Conservation (phyloP, 2,329 filamentous ascomycete species). For the Paramyrothecium roridum region DNA sequence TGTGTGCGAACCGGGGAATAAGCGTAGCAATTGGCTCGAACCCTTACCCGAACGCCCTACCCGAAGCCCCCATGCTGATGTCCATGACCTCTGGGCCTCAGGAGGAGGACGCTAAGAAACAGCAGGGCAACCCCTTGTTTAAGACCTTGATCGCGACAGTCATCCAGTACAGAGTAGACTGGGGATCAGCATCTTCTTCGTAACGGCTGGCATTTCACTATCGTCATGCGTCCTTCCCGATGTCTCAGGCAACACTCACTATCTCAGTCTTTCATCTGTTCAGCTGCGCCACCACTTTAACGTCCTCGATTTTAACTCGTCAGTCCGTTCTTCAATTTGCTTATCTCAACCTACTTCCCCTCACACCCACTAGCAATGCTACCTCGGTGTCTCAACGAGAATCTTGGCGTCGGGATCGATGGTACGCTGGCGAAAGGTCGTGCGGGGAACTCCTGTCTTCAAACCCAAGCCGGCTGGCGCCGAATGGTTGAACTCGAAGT, state of each 20-base stretch:
- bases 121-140: no score
- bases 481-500: neutral
- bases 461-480: neutral
- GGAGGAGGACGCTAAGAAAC: no score
- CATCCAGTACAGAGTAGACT: no score
- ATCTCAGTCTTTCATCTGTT: neutral
- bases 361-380: neutral
- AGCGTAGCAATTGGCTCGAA: no score
- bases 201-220: neutral
- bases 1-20: no score
- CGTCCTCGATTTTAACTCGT: neutral
- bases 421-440: neutral
- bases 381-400: neutral
- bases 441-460: neutral
- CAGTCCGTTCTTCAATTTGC: neutral
- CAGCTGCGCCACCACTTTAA: neutral
- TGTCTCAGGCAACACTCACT: neutral
- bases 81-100: no score
- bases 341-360: neutral
- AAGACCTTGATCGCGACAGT: no score
- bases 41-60: no score
- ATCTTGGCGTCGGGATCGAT: neutral
- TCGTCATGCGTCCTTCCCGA: neutral
- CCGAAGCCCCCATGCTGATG: no score
- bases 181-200: neutral